Evolutionary conservation across 73 alveolate species (phyloP), one percentile per base, ranked within the genome.

Genomic region (Paramecium primaurelia): DNA sequence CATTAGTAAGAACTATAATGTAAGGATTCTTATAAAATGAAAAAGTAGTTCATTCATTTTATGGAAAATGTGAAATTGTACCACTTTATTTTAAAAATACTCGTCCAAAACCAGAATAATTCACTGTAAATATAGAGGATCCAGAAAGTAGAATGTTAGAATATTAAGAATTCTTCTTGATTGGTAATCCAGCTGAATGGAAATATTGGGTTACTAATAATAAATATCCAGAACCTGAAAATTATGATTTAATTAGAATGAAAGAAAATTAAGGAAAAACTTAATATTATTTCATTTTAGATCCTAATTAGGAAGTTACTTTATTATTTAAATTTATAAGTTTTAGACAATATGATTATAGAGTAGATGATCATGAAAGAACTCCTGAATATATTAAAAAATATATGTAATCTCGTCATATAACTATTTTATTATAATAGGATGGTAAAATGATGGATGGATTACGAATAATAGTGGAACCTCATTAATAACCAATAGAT

Each of bases 371-470:
- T 11, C 12, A 38, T 22, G 60, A 36, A 10, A 36, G 88, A 8
- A 42, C 68, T 73, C 71, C 71, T 25, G 91, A 80, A 42, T 80
- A 80, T 49, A 80, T 42, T 2, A 49, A 45, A 80, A 80, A 80
- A 44, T 80, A 80, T 44, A 80, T 80, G 91, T 14, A 80, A 32
- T n/a, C 36, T 25, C 49, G 91, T 38, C 44, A 80, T 18, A 49
- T 80, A 12, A 42, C 91, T 4, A 60, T 80, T 18, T 80, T 42
- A 11, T 42, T 80, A 42, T 26, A 80, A 45, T 26, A 80, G 8
- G 91, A 80, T 40, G 86, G 80, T 22, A 89, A 73, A 18, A 83
- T 71, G 84, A 71, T 71, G 71, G 86, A 89, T 71, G 94, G 94
- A n/a, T 71, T 89, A 49, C 77, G 87, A 11, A 32, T 89, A 14